These are phyloP conservation scores for Elymus sibiricus DNA, from an alignment of 176 grass and related monocot species.

Conservation along the genomic window DNA sequence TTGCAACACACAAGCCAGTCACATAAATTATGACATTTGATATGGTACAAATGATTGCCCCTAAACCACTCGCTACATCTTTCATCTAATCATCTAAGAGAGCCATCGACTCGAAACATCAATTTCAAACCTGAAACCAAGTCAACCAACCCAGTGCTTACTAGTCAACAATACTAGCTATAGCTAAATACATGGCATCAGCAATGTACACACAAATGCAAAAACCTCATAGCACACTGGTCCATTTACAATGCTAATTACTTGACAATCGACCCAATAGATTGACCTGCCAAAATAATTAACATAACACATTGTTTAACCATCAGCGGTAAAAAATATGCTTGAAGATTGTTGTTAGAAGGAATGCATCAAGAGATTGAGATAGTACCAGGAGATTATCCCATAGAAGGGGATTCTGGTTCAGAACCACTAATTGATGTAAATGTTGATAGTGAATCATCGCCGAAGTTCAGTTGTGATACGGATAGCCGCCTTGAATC, in stretches of 20 bases:
- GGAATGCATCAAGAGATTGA: background rate
- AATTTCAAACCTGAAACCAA: constrained; percentile 44
- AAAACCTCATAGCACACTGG: constrained; percentile 14
- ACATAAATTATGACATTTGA: constrained; percentile 32
- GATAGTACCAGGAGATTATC: constrained; percentile 41
- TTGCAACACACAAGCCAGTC: constrained; percentile 21
- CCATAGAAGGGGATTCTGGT: constrained; percentile 75
- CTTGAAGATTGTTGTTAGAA: constrained; percentile 3
- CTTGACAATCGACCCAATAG: constrained; percentile 11
- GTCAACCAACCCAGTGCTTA: constrained; percentile 25
- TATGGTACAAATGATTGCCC: constrained; percentile 29
- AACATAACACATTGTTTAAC: constrained; percentile 5
- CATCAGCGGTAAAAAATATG: background rate
- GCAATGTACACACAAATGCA: constrained; percentile 32
- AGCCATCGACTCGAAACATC: background rate
- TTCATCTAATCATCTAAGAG: constrained; percentile 35
- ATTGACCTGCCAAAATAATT: constrained; percentile 30
- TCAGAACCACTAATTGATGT: constrained; percentile 97
- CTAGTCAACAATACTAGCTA: constrained; percentile 30
- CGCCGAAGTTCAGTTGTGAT: constrained; percentile 66
- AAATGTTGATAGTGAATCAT: constrained; percentile 88
- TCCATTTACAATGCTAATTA: constrained; percentile 37
- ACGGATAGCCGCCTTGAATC: constrained; percentile 62
- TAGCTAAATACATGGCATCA: constrained; percentile 36
- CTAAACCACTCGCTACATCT: constrained; percentile 23